A percentile compares a stretch with the other conserved stretches of the same genome.
These are phyloP conservation scores for Geranium rotundifolium DNA, from an alignment of 345 rosid genomes.

Conservation along the genomic window DNA sequence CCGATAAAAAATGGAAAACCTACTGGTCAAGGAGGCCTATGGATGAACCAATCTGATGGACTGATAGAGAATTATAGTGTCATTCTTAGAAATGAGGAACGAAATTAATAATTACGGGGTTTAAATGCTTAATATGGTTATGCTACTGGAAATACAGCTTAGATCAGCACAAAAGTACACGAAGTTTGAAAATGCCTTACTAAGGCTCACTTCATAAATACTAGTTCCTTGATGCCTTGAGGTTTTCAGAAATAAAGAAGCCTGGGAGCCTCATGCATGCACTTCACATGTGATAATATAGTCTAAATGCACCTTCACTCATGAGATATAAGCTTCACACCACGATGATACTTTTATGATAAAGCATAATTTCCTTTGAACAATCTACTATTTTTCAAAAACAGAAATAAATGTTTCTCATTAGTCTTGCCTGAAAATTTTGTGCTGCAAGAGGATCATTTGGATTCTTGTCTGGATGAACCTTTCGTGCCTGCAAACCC, in stretches of 20 bases:
- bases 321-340: not conserved
- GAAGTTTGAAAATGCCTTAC: too few species aligned
- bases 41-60: too few species aligned
- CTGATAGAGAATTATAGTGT: too few species aligned
- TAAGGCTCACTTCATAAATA: too few species aligned
- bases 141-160: too few species aligned
- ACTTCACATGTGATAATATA: not conserved
- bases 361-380: not conserved
- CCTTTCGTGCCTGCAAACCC: not conserved
- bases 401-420: not conserved
- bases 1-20: not conserved
- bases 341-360: not conserved
- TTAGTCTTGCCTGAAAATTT: not conserved
- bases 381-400: not conserved
- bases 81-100: too few species aligned
- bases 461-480: slow-evolving; percentile 1
- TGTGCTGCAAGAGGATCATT: slow-evolving; percentile 2
- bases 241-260: too few species aligned
- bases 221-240: too few species aligned
- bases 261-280: not conserved
- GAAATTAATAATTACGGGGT: too few species aligned
- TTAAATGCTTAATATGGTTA: too few species aligned
- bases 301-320: not conserved
- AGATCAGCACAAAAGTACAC: too few species aligned
- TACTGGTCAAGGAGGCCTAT: not conserved